Evolutionary conservation across 1,139 yeast species (phyloP).

Genomic region (Scheffersomyces parashehatae): DNA sequence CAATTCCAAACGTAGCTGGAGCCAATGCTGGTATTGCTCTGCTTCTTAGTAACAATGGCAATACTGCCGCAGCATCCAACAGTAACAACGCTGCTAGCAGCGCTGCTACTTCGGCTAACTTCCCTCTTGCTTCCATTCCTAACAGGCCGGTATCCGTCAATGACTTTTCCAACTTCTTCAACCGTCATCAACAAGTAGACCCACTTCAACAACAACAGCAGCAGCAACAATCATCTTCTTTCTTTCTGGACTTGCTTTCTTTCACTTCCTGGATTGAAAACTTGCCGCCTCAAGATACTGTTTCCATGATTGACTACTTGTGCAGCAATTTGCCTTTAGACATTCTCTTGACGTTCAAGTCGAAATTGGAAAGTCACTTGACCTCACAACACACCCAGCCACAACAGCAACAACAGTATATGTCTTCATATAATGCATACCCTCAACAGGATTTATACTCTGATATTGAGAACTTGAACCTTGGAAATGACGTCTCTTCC

Average conservation of each 20-base stretch:
- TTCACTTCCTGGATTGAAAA: slow-evolving; percentile 62
- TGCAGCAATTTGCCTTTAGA: slow-evolving; percentile 51
- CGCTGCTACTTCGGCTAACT: slow-evolving; percentile 11
- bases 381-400: slow-evolving; percentile 19
- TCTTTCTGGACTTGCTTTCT: slow-evolving; percentile 48
- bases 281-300: slow-evolving; percentile 56
- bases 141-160: slow-evolving; percentile 47
- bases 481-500: slow-evolving; percentile 11
- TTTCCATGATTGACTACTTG: slow-evolving; percentile 59
- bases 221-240: slow-evolving; percentile 18
- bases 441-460: slow-evolving; percentile 19
- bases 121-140: slow-evolving; percentile 31
- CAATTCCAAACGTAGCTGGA: slow-evolving; percentile 15
- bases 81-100: slow-evolving; percentile 1
- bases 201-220: slow-evolving; percentile 14
- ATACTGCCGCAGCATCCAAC: slow-evolving; percentile 1
- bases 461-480: slow-evolving; percentile 33
- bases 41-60: slow-evolving; percentile 8
- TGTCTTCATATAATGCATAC: slow-evolving; percentile 2
- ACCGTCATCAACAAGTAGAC: slow-evolving; percentile 19
- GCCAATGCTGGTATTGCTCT: slow-evolving; percentile 11
- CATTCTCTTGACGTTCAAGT: slow-evolving; percentile 47
- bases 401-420: slow-evolving; percentile 10
- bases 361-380: slow-evolving; percentile 37
- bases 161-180: slow-evolving; percentile 37